phyloP scores from a whole-genome alignment of 805 yeast genomes.

The Saccharomycopsis malanga region DNA sequence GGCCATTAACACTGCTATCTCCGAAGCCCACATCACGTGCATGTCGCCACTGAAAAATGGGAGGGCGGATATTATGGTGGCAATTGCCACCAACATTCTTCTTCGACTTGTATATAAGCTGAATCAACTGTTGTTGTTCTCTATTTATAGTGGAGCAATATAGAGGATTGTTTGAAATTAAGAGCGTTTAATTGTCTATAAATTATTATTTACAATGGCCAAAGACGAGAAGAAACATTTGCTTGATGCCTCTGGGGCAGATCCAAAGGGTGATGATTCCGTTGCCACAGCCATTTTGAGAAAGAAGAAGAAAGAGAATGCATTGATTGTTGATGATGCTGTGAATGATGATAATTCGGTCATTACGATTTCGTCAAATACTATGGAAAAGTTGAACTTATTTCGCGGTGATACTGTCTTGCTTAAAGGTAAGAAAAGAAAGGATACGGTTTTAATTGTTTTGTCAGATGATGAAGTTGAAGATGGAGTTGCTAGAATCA shows the following conservation, averaged over 20 bases:
- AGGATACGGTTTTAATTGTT: constrained; percentile 93
- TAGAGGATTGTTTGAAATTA: too few species aligned
- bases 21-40: too few species aligned
- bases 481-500: constrained; percentile 89
- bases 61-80: too few species aligned
- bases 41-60: too few species aligned
- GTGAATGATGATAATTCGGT: constrained; percentile 95
- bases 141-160: too few species aligned
- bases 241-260: constrained; percentile 63
- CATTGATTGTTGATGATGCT: constrained; percentile 93
- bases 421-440: constrained; percentile 96
- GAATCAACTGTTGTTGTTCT: too few species aligned
- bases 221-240: constrained; percentile 37
- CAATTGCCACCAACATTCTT: too few species aligned
- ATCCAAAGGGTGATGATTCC: constrained; percentile 45
- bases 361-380: constrained; percentile 87
- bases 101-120: too few species aligned
- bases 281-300: constrained; percentile 97
- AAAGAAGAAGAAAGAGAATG: constrained; percentile 96
- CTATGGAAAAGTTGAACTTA: constrained; percentile 90
- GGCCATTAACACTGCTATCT: too few species aligned
- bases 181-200: too few species aligned
- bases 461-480: constrained; percentile 94
- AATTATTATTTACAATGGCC: constrained; percentile 14
- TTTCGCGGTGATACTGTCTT: constrained; percentile 97